phyloP scores from a whole-genome alignment of 2,329 filamentous ascomycete genomes.

The Hymenoscyphus repandus region DNA sequence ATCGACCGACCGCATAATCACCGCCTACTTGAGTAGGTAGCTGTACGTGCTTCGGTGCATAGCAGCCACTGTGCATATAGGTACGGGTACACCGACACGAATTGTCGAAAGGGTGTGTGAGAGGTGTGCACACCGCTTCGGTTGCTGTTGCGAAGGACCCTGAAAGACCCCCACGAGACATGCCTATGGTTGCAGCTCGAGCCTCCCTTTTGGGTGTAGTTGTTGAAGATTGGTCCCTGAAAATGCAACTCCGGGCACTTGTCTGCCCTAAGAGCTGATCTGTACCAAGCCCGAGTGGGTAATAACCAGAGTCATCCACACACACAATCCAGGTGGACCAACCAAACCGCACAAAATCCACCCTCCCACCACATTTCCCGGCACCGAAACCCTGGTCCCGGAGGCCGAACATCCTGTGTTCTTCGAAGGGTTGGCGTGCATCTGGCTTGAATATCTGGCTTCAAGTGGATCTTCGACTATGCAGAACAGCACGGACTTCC shows the following conservation, averaged over 20 bases:
- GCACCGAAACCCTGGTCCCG: conserved; percentile 21
- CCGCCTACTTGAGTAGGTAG: background rate
- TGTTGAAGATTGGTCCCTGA: background rate
- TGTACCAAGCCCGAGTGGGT: background rate
- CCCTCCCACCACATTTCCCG: conserved; percentile 10
- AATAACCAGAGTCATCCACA: background rate
- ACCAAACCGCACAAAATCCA: conserved; percentile 4
- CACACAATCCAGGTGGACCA: conserved; percentile 8
- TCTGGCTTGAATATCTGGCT: background rate
- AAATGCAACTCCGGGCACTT: too few species aligned
- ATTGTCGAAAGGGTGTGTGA: background rate
- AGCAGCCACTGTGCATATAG: background rate
- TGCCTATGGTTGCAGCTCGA: background rate
- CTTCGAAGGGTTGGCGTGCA: conserved; percentile 1
- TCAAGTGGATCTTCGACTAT: conserved; percentile 7
- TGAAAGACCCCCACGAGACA: background rate
- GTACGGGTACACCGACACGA: too few species aligned
- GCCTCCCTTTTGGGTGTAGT: background rate
- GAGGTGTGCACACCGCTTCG: conserved; percentile 1
- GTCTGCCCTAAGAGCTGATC: background rate
- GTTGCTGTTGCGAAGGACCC: background rate
- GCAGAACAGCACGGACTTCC: conserved; percentile 16
- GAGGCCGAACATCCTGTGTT: conserved; percentile 3
- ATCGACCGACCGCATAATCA: background rate
- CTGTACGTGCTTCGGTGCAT: background rate